phyloP scores from a whole-genome alignment of 139 green algal species.

The Astrephomene gubernaculifera region DNA sequence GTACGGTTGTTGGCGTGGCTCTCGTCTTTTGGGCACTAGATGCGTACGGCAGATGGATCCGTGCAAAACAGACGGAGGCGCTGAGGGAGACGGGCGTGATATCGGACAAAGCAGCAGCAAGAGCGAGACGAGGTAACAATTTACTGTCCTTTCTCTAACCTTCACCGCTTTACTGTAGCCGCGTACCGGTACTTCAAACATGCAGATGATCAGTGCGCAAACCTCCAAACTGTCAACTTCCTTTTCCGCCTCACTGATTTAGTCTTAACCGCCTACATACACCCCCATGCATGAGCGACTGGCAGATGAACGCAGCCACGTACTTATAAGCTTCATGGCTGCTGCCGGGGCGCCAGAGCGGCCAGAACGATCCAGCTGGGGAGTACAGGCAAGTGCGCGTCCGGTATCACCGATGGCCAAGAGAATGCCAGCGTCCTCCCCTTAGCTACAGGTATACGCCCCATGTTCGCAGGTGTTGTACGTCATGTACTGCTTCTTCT shows the following conservation, averaged over 20 bases:
- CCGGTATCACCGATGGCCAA: no score
- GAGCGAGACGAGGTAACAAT: no score
- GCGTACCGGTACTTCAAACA: no score
- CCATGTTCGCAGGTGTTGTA: constrained; percentile 37
- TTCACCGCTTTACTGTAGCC: no score
- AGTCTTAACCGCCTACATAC: no score
- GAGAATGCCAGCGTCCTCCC: no score
- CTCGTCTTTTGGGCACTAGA: constrained; percentile 27
- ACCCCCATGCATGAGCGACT: no score
- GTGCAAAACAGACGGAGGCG: neutral
- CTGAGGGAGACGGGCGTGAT: neutral
- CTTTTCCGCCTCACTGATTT: no score
- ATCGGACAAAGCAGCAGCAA: neutral
- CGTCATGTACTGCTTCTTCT: constrained; percentile 44
- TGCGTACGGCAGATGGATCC: constrained; percentile 30
- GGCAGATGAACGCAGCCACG: constrained; percentile 12
- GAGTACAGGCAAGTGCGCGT: constrained; percentile 26
- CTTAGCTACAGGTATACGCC: no score
- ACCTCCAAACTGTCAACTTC: no score
- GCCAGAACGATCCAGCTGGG: constrained; percentile 12
- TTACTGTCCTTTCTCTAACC: no score
- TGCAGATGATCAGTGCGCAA: no score
- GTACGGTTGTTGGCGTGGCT: neutral
- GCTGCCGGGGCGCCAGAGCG: constrained; percentile 20
- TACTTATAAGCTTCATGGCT: constrained; percentile 37